Evolutionary conservation across 225 moss, liverwort and hornwort genomes (phyloP), one percentile per base, ranked within the genome.

Genomic region (Straminergon stramineum): DNA sequence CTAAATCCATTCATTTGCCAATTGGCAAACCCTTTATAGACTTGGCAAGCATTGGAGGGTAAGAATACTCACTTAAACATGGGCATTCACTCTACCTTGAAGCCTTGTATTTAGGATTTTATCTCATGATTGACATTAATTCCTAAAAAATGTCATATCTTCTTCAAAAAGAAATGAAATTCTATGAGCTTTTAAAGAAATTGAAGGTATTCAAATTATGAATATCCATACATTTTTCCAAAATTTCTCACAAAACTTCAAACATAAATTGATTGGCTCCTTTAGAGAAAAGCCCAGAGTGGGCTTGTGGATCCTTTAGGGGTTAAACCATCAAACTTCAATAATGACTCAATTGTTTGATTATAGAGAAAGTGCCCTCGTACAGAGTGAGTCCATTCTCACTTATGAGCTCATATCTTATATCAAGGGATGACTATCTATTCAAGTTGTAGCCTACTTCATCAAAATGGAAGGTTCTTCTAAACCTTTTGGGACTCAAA

Each of bases 261-360:
- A 2, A 10, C 3, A 4, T 0, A 30, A 11, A 45, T 45, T 18
- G 11, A 30, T 75, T 48, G 18, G 4, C 3, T 6, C 30, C 30
- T 18, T 15, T 26, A 37, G 14, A 3, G 1, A 17, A 5, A 45
- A 74, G 2, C 0, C 11, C 17, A 28, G 10, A 74, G 15, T 17
- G 2, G 9, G 2, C 28, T 45, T 6, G 0, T 45, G 0, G 5
- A 74, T 74, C 45, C 2, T 28, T 17, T 17, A 17, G 4, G 17
- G 17, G 0, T 45, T 74, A 28, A 45, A 41, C 8, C 9, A 27
- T 71, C 27, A 41, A 74, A 6, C 0, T 28, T 28, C 16, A 16
- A 43, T 43, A 73, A 43, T 43, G 6, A 28, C 6, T 43, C 6
- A 10, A 74, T 17, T 74, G 6, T 6, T 45, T 0, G 0, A 27